A percentile compares a stretch with the other conserved stretches of the same genome.
phyloP scores from a whole-genome alignment of 2,329 filamentous ascomycete species.

The Ophiostoma ulmi region DNA sequence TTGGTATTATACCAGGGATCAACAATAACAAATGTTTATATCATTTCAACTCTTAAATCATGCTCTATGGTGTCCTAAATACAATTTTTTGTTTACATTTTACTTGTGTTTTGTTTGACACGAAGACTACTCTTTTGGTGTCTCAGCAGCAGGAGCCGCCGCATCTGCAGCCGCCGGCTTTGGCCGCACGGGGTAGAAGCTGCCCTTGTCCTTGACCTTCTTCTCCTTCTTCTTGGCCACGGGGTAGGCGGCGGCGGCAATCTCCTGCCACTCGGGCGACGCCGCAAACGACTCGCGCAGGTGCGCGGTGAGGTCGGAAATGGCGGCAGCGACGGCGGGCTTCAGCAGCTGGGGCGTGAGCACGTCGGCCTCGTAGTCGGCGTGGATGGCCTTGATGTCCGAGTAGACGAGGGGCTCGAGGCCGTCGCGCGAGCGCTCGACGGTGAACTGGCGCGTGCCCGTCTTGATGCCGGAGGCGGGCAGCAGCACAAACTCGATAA shows the following conservation, averaged over 20 bases:
- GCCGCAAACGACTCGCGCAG: constrained; percentile 69
- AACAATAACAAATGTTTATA: neutral
- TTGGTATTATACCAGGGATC: constrained; percentile 10
- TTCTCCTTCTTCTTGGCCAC: constrained; percentile 57
- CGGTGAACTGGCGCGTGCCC: constrained; percentile 58
- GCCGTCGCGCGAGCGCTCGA: constrained; percentile 59
- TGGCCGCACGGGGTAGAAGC: constrained; percentile 28
- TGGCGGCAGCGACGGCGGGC: constrained; percentile 68
- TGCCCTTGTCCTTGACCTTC: constrained; percentile 31
- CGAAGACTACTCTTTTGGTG: constrained; percentile 10
- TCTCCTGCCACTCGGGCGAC: constrained; percentile 72
- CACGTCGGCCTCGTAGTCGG: constrained; percentile 74
- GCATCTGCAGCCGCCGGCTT: constrained; percentile 20
- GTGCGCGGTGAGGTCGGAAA: constrained; percentile 69
- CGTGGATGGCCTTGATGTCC: constrained; percentile 66
- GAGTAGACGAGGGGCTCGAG: constrained; percentile 73
- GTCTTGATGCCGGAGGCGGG: constrained; percentile 62
- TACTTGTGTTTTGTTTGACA: neutral
- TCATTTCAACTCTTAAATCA: neutral
- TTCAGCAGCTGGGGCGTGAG: constrained; percentile 85
- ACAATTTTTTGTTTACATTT: neutral
- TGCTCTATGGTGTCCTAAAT: neutral
- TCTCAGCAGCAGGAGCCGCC: constrained; percentile 16
- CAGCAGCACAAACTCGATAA: constrained; percentile 82
- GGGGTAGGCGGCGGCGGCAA: constrained; percentile 77